Base-by-base conservation (phyloP, 2,329 filamentous ascomycete species). In the Arachnopeziza araneosa region DNA sequence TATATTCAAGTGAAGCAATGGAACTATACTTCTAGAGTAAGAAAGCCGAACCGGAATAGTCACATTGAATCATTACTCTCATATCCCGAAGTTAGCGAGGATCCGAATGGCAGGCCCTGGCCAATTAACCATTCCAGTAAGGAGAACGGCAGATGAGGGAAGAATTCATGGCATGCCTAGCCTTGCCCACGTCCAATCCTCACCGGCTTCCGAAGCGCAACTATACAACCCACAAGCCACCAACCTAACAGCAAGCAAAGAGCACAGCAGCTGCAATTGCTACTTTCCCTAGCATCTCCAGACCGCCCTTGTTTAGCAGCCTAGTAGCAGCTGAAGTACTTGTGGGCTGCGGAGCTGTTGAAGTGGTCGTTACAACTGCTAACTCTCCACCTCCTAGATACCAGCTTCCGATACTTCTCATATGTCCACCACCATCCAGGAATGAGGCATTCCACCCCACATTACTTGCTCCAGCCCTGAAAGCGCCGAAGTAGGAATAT, bases 391-490 rank as follows among this genome's bases (percentile, higher is more conserved):
- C 73, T 1, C 90, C 85, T 19, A 95, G 73, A 72, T 93, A 95
- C 86, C 87, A 89, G 1, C 82, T 80, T 0, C 90, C 90, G 64
- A 93, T 88, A 66, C 91, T 84, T 1, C 90, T 93, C 63, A 95
- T 75, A 62, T 83, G 70, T 50, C 90, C 90, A n/a, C 83, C 78
- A 50, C 82, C 76, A 68, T 84, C 87, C 54, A 93, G 78, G 78
- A 95, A 88, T 0, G 85, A 83, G 1, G 81, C 84, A 61, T 91
- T 90, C 5, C 85, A 79, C 0, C 90, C 90, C 9, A 92, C 85
- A 65, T 92, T 93, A 63, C 86, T 89, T 19, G 82, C 83, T 54
- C 80, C 76, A 2, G 83, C 84, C 57, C 89, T 82, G 70, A 93
- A 93, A 7, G 87, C 55, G 1, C 64, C 65, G 23, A 67, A 95